Percentiles rank a stretch among this genome's conserved stretches.
Conservation (phyloP, 2,329 filamentous ascomycete genomes). For the Trichoderma gracile region DNA sequence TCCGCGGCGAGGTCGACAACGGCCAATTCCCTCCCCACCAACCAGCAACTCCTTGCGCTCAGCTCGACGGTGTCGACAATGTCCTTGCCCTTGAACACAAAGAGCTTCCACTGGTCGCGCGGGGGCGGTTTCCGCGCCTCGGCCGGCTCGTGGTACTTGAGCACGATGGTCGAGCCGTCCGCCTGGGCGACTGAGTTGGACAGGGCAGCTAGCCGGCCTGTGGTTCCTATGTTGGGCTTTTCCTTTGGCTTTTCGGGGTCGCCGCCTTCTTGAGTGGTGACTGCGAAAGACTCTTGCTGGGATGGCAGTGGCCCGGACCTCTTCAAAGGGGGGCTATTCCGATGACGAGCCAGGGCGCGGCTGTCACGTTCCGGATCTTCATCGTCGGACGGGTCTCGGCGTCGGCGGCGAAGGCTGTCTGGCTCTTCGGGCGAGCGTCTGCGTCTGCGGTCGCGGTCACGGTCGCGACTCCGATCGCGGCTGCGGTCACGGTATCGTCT, state of each 20-base stretch:
- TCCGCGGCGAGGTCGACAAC: slow-evolving; percentile 84
- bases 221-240: slow-evolving; percentile 81
- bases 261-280: slow-evolving; percentile 48
- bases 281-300: slow-evolving; percentile 62
- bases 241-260: slow-evolving; percentile 66
- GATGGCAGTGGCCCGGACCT: slow-evolving; percentile 57
- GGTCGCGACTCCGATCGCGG: slow-evolving; percentile 26
- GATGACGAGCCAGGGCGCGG: slow-evolving; percentile 25
- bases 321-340: slow-evolving; percentile 33
- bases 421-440: slow-evolving; percentile 40
- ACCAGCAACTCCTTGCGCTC: slow-evolving; percentile 78
- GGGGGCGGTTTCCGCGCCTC: slow-evolving; percentile 86
- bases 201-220: slow-evolving; percentile 81
- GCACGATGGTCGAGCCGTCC: slow-evolving; percentile 71
- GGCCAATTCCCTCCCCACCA: slow-evolving; percentile 76
- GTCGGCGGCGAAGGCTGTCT: slow-evolving; percentile 32
- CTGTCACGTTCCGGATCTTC: slow-evolving; percentile 30
- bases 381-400: slow-evolving; percentile 24
- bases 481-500: slow-evolving; percentile 31
- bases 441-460: slow-evolving; percentile 34
- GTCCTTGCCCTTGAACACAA: slow-evolving; percentile 84
- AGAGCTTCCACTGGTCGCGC: slow-evolving; percentile 82
- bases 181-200: slow-evolving; percentile 75
- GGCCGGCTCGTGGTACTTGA: slow-evolving; percentile 95
- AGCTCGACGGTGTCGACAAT: slow-evolving; percentile 81